These are phyloP conservation scores for Ambrosia artemisiifolia DNA, from an alignment of 129 eudicot genomes.

Conservation along the genomic window DNA sequence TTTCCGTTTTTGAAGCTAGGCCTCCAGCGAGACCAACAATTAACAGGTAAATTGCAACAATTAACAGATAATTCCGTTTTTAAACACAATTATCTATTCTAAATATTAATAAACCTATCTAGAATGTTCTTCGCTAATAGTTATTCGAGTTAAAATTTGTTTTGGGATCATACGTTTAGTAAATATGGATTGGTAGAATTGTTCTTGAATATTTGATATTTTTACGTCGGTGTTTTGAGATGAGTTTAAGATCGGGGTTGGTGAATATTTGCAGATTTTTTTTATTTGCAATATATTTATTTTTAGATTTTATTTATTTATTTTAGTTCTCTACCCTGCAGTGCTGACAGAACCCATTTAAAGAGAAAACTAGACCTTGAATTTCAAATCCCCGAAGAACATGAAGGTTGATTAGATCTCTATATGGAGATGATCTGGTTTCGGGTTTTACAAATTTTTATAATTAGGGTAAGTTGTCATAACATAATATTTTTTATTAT, in stretches of 20 bases:
- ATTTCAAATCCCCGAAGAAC: constrained; percentile 78
- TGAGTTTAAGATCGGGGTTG: no score
- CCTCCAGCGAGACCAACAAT: constrained; percentile 92
- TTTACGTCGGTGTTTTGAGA: no score
- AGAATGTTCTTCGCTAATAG: no score
- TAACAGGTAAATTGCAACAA: constrained; percentile 69
- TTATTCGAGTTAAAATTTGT: no score
- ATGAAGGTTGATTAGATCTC: neutral
- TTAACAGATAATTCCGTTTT: no score
- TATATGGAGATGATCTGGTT: neutral
- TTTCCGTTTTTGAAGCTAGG: constrained; percentile 66
- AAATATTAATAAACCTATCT: no score
- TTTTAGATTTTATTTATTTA: neutral
- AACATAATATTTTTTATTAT: neutral
- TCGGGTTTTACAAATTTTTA: neutral
- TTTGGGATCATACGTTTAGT: no score
- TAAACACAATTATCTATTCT: no score
- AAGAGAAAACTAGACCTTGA: constrained; percentile 90
- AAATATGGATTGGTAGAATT: no score
- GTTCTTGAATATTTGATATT: no score
- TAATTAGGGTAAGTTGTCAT: neutral
- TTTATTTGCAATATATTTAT: no score
- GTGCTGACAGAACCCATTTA: constrained; percentile 93
- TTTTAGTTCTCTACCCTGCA: constrained; percentile 21
- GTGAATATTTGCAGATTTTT: no score